Base-by-base conservation (phyloP, 1,139 yeast genomes). In the Suhomyces terraborum region DNA sequence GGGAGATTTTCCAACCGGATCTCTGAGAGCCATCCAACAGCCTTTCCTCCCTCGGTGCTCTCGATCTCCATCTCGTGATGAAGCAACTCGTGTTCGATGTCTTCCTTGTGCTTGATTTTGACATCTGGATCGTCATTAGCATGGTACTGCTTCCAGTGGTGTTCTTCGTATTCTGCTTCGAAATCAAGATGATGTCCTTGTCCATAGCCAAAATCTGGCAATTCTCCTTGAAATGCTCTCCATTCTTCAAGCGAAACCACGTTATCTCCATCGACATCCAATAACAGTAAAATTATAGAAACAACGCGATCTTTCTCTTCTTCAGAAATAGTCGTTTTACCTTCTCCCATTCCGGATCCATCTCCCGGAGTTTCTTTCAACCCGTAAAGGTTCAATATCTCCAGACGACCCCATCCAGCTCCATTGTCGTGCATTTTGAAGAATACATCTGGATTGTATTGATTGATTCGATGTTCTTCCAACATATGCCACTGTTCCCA, bases 171-270 rank as follows among this genome's bases (percentile, higher is more conserved):
- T 59, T 91, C 98, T 51, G 80, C 77, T 62, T 93, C 98, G 56
- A 89, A 93, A 64, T 88, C 96, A 37, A 91, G 84, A 64, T 91
- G 98, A 59, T 91, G 98, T 13, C 98, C 98, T n/a, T 88, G 93
- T 16, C 97, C 98, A 48, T 84, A 82, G 7, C 96, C 96, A 59
- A 89, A 81, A 61, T 93, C 98, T 1, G 98, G 98, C 56, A 93
- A 76, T 49, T 78, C 79, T 2, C 86, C 84, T 7, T 77, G 73
- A 63, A 78, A 91, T n/a, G 66, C 64, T 36, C 79, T 56, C 84
- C 91, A 93, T 58, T 89, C 97, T 13, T 81, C 81, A 40, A 79
- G 63, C 8, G 82, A 67, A 10, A 91, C 73, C 36, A 65, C 66
- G 0, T 85, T 86, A 57, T 89, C 91, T n/a, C 70, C 62, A 56